Conservation (phyloP, 139 green algal species). For the Haematococcus sp. region DNA sequence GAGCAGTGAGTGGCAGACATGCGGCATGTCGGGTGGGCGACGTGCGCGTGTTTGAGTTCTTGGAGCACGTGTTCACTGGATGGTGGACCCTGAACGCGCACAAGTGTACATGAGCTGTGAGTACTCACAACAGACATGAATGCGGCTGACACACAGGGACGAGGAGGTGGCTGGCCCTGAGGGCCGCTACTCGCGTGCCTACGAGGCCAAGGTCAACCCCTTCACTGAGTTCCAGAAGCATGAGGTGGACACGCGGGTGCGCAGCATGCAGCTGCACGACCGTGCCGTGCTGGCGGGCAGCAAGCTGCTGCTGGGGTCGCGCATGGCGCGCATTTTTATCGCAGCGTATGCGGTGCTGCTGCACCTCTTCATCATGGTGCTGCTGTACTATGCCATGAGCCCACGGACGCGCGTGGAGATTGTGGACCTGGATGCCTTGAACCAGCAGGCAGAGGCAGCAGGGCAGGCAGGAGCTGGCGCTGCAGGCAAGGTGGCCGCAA, state of each 20-base stretch:
- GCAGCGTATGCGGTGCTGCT: slow-evolving; percentile 47
- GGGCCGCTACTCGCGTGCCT: slow-evolving; percentile 26
- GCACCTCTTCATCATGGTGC: slow-evolving; percentile 50
- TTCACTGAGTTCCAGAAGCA: slow-evolving; percentile 54
- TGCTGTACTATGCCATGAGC: slow-evolving; percentile 44
- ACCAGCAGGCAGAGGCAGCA: neutral
- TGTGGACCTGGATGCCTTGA: neutral
- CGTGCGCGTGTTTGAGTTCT: too few relatives aligned
- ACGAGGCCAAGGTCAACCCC: slow-evolving; percentile 56
- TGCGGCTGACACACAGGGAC: neutral
- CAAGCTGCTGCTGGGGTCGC: slow-evolving; percentile 35
- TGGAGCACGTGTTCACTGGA: too few relatives aligned
- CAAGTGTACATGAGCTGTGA: too few relatives aligned
- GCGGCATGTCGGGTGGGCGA: too few relatives aligned
- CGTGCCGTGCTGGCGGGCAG: slow-evolving; percentile 32
- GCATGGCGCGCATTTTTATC: slow-evolving; percentile 41
- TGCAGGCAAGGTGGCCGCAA: too few relatives aligned
- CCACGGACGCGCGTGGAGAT: slow-evolving; percentile 11
- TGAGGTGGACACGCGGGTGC: slow-evolving; percentile 30
- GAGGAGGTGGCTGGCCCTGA: slow-evolving; percentile 20
- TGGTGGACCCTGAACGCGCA: too few relatives aligned
- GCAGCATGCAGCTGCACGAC: slow-evolving; percentile 30
- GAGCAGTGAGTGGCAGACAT: neutral
- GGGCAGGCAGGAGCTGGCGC: neutral
- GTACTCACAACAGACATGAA: too few relatives aligned